Evolutionary conservation across 2,329 filamentous ascomycete species (phyloP), one percentile per base, ranked within the genome.

Genomic region (Colletotrichum ledebouriae): DNA sequence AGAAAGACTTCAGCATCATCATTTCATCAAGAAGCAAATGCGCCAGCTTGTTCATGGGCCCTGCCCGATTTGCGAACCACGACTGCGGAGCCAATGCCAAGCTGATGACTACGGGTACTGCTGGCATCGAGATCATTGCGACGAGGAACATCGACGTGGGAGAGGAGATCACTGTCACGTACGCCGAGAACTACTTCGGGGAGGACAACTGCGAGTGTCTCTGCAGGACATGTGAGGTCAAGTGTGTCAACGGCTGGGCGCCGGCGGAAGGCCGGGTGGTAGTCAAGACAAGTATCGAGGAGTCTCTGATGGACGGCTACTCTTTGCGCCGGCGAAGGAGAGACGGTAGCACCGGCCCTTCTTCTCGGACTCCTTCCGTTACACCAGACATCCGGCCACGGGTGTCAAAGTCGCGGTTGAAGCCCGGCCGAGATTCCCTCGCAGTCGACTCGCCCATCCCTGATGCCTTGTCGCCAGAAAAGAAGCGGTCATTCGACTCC

Each of bases 1-100:
- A 96, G 76, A 94, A 95, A 76, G 96, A 99, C 77, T 99, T 99
- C 78, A 98, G 94, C 78, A 94, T 99, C 71, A 94, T 99, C 37
- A 92, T 98, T 76, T 97, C 94, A 70, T 95, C 94, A 72, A 88
- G 96, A 67, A 95, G 92, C 80, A 98, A 97, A 80, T 91, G 91
- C 69, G 92, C 94, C 34, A 97, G 93, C 59, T 83, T 99, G 47
- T 98, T 99, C 77, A 90, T 99, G 77, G 96, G 96, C 0, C 97
- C 96, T 7, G 96, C 96, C 39, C 90, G 96, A 58, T 98, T 99
- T 78, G 94, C 96, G 29, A 99, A 99, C 76, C 96, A 99, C 80
- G 96, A 99, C 78, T 99, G 96, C 81, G 87, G 92, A 73, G 94
- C 96, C 37, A 99, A 98, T 81, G 94, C 94, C 9, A 89, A 90